A percentile compares a stretch with the other conserved stretches of the same genome.
phyloP scores from a whole-genome alignment of 331 rosid species.

The Prunus yedoensis region DNA sequence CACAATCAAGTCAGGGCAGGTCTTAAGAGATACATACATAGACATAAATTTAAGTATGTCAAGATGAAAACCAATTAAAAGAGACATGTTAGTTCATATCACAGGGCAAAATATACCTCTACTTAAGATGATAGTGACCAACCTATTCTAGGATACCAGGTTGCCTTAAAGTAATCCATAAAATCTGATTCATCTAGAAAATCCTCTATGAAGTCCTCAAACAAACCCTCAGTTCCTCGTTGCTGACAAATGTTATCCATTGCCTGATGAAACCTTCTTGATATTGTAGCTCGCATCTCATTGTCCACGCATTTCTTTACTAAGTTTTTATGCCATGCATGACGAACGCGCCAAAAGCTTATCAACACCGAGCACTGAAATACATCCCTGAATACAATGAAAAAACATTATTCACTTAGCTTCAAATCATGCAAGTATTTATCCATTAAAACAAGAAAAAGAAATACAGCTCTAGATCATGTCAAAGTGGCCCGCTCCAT shows the following conservation, averaged over 20 bases:
- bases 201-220: conserved; percentile 73
- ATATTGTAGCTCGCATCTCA: conserved; percentile 64
- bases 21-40: neutral
- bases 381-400: conserved; percentile 65
- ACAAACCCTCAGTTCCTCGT: conserved; percentile 53
- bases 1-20: neutral
- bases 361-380: conserved; percentile 80
- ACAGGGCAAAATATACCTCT: conserved; percentile 7
- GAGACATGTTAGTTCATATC: neutral
- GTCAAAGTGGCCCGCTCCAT: neutral
- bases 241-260: conserved; percentile 56
- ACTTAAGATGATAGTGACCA: conserved; percentile 36
- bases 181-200: conserved; percentile 68
- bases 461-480: neutral
- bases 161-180: conserved; percentile 85
- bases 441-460: neutral
- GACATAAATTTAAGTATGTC: neutral
- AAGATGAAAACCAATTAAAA: neutral
- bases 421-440: conserved; percentile 4
- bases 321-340: conserved; percentile 84
- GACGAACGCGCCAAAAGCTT: conserved; percentile 89
- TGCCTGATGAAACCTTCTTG: conserved; percentile 56
- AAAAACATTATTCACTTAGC: conserved; percentile 14
- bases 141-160: conserved; percentile 89
- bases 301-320: conserved; percentile 50